Base-by-base conservation (phyloP, 768 basidiomycete genomes). In the Suillus subaureus region DNA sequence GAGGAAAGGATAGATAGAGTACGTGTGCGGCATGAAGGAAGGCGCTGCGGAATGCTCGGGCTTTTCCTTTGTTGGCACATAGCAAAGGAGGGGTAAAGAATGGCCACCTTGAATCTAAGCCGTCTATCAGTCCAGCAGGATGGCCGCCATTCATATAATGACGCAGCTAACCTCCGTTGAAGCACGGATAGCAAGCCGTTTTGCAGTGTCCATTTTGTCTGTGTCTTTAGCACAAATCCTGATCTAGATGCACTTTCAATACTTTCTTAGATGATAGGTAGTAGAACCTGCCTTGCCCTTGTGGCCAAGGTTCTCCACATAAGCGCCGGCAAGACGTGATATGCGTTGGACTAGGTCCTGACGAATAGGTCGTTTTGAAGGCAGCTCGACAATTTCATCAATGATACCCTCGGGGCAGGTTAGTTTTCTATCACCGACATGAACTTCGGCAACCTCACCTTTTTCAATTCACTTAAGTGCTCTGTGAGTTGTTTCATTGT, bases 1-100 rank as follows among this genome's bases (percentile, higher is more conserved):
- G 7, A 85, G 69, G 70, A 91, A 91, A 0, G 92, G 92, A 73
- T 87, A 93, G 45, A 91, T 68, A n/a, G 89, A 83, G 72, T 90
- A 92, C 21, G 71, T 71, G 37, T 76, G 73, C 4, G 78, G 74
- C 56, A 78, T 78, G n/a, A 75, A 61, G 6, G 72, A 65, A n/a
- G 71, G 39, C 45, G 69, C 70, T 45, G 75, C 57, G 4, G 76
- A 73, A 2, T 72, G 72, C 12, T 70, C 67, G 26, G 61, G 72
- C n/a, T 70, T 73, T 39, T 70, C 60, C 13, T 67, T 64, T 26
- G 77, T 76, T n/a, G 76, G 74, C 26, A 78, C 68, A 68, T 78
- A 75, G 63, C 73, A 76, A 61, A 75, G 63, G 45, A 76, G 71
- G 26, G 73, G 42, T 49, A 55, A 52, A 60, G 40, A 31, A 60